These are phyloP conservation scores for Pisolithus tinctorius DNA, from an alignment of 768 basidiomycete genomes.

Conservation along the genomic window DNA sequence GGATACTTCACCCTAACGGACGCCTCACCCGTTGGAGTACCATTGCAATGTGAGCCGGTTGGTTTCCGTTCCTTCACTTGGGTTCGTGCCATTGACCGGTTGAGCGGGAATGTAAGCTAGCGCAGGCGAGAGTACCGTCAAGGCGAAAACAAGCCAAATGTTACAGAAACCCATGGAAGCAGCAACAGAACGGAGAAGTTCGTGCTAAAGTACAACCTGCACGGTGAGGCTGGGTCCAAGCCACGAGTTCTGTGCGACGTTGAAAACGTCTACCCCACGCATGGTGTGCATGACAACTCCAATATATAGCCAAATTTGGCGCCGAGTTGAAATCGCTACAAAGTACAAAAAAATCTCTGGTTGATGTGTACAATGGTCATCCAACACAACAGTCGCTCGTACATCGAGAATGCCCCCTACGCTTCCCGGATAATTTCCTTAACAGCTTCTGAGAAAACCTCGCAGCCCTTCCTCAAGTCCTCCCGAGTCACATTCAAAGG, in stretches of 20 bases:
- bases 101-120: constrained; percentile 64
- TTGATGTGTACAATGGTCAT: background rate
- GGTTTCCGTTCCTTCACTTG: constrained; percentile 10
- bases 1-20: background rate
- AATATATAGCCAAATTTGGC: background rate
- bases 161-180: constrained; percentile 11
- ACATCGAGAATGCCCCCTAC: constrained; percentile 1
- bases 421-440: constrained; percentile 54
- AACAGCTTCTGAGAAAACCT: constrained; percentile 64
- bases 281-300: background rate
- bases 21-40: constrained; percentile 45
- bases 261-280: background rate
- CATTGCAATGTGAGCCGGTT: constrained; percentile 57
- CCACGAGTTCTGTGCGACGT: background rate
- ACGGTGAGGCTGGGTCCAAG: background rate
- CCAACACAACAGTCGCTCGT: background rate
- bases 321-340: background rate
- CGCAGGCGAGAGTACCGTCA: constrained; percentile 8
- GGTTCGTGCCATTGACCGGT: constrained; percentile 49
- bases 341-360: background rate
- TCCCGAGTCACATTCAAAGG: constrained; percentile 72
- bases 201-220: background rate
- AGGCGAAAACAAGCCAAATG: constrained; percentile 1
- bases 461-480: constrained; percentile 65
- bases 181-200: background rate